Percentiles rank a stretch among this genome's conserved stretches.
These are phyloP conservation scores for Lentinus brumalis DNA, from an alignment of 768 basidiomycete genomes.

Conservation along the genomic window DNA sequence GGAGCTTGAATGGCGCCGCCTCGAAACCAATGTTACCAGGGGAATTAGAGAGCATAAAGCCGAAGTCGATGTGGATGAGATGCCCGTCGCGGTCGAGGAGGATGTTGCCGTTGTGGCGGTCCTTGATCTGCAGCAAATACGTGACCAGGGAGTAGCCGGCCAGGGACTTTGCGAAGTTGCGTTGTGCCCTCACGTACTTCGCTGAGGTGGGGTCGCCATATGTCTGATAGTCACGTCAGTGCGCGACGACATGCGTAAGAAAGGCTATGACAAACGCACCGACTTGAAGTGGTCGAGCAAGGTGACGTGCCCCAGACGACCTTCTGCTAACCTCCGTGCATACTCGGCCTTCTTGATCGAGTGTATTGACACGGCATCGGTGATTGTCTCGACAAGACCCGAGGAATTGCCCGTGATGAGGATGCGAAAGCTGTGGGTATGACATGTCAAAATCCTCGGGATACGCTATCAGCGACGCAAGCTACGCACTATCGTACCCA, in stretches of 20 bases:
- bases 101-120: constrained; percentile 98
- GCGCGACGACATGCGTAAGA: not conserved
- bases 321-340: constrained; percentile 80
- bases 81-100: constrained; percentile 94
- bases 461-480: too few species aligned
- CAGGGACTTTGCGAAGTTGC: constrained; percentile 91
- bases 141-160: constrained; percentile 95
- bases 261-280: constrained; percentile 44
- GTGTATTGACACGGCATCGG: constrained; percentile 97
- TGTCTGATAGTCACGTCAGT: constrained; percentile 49
- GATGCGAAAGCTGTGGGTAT: constrained; percentile 78
- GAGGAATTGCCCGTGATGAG: constrained; percentile 92
- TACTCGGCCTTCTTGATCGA: constrained; percentile 99
- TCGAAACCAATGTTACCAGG: constrained; percentile 98
- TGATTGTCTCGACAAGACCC: constrained; percentile 96
- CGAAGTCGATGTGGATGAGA: constrained; percentile 96
- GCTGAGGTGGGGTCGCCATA: constrained; percentile 89
- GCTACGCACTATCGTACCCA: constrained; percentile 87
- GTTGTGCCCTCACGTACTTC: constrained; percentile 87
- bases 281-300: constrained; percentile 90
- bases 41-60: constrained; percentile 96
- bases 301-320: constrained; percentile 84
- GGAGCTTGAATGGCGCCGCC: constrained; percentile 98
- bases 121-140: constrained; percentile 97
- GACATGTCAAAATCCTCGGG: not conserved